Percentiles rank a stretch among this genome's conserved stretches.
Conservation (phyloP, 805 yeast genomes). For the Naumovozyma dairenensis region DNA sequence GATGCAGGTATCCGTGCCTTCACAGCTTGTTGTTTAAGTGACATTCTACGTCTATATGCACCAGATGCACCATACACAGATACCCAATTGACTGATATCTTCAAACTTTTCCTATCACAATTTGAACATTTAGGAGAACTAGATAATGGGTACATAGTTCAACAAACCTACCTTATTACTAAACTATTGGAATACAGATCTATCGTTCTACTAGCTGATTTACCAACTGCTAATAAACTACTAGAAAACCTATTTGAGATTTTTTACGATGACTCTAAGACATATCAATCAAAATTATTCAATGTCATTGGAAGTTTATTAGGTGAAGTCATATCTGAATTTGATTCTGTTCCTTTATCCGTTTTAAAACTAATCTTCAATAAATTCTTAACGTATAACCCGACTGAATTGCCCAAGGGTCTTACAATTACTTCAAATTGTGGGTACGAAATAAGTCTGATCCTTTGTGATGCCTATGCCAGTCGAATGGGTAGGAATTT, state of each 20-base stretch:
- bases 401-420: constrained; percentile 22
- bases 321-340: constrained; percentile 64
- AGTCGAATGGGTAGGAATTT: constrained; percentile 68
- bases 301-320: constrained; percentile 61
- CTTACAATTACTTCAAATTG: constrained; percentile 33
- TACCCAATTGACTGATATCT: constrained; percentile 49
- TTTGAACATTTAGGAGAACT: constrained; percentile 45
- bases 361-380: constrained; percentile 57
- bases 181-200: constrained; percentile 68
- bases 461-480: constrained; percentile 57
- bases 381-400: constrained; percentile 39
- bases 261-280: constrained; percentile 44
- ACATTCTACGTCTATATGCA: constrained; percentile 66
- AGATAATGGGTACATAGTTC: constrained; percentile 51
- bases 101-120: constrained; percentile 56
- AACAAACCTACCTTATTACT: constrained; percentile 55
- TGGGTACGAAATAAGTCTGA: constrained; percentile 54
- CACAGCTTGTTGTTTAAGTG: constrained; percentile 65
- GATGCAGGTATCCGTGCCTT: constrained; percentile 63
- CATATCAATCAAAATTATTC: constrained; percentile 45
- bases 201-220: constrained; percentile 62
- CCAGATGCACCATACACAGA: constrained; percentile 85
- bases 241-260: constrained; percentile 47
- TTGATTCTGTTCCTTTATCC: constrained; percentile 49
- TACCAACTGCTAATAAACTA: constrained; percentile 50